Base-by-base conservation (phyloP, 257 asterid genomes). In the Nicotiana attenuata region DNA sequence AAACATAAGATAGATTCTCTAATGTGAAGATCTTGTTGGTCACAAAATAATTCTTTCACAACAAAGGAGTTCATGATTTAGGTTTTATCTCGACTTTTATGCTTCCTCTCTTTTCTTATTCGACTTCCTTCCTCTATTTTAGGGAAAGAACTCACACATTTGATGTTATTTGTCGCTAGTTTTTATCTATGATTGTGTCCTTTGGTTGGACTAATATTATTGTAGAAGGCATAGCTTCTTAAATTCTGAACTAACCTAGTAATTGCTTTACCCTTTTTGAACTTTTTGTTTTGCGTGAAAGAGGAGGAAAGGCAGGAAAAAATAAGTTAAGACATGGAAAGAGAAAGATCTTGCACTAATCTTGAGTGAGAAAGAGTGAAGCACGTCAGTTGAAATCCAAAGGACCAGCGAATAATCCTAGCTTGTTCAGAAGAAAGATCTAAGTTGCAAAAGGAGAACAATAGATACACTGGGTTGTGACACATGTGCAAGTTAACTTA, bases 1-100 rank as follows among this genome's bases (percentile, higher is more conserved):
- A 45, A 45, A 45, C 60, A 13, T 41, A 22, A 71, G 14, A 4
- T 13, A 71, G 22, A 22, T 65, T 71, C 35, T 45, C 38, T 71
- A 22, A 71, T 71, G n/a, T 71, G 60, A 71, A 71, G 35, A 47
- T 71, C 59, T 71, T 73, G 22, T 47, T 47, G 9, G 78, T 73
- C 78, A 47, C 24, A 47, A 5, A 56, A 56, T 16, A 56, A 45
- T 73, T 73, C 78, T 47, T 52, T 73, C 38, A 73, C 47, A 57
- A n/a, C 64, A 57, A 57, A 19, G 64, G 1, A 19, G 24, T 2
- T 57, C 64, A 14, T 47, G 38, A 47, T 73, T 73, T 73, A 47
- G 78, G 78, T 47, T 71, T 13, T 73, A 35, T 73, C 47, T 45
- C 3, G 13, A 22, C 78, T 71, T 22, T 55, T 41, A 69, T 69